phyloP scores from a whole-genome alignment of 164 flowering plant species.

The Kalanchoe fedtschenkoi region DNA sequence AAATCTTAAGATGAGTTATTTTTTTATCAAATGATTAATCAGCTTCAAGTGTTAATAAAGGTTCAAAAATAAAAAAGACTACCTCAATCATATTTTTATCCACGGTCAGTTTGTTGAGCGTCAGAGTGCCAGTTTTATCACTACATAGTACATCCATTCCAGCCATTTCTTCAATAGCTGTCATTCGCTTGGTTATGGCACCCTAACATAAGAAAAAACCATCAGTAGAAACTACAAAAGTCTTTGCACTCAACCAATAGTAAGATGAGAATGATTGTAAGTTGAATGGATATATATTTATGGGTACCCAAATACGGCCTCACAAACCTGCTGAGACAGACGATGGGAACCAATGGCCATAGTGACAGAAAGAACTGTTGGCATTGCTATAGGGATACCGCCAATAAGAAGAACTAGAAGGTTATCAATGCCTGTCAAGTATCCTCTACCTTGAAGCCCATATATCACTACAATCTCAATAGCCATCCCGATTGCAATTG shows the following conservation, averaged over 20 bases:
- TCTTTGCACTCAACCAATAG: neutral
- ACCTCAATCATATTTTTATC: slow-evolving; percentile 71
- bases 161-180: slow-evolving; percentile 83
- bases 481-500: slow-evolving; percentile 58
- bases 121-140: slow-evolving; percentile 73
- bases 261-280: neutral
- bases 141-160: slow-evolving; percentile 84
- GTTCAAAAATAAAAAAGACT: slow-evolving; percentile 5
- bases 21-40: neutral
- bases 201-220: slow-evolving; percentile 30
- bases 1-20: neutral
- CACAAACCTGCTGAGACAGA: slow-evolving; percentile 58
- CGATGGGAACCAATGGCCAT: slow-evolving; percentile 84
- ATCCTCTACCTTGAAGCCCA: slow-evolving; percentile 29
- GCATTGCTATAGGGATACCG: slow-evolving; percentile 88
- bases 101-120: slow-evolving; percentile 60
- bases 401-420: slow-evolving; percentile 71
- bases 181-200: slow-evolving; percentile 82
- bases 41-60: neutral
- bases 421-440: slow-evolving; percentile 53
- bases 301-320: neutral
- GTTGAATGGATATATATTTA: neutral
- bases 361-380: slow-evolving; percentile 72
- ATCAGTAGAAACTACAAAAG: neutral
- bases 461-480: slow-evolving; percentile 54